Evolutionary conservation across 2,329 filamentous ascomycete genomes (phyloP), one percentile per base, ranked within the genome.

Genomic region (Pyrenophora tritici-repentis): DNA sequence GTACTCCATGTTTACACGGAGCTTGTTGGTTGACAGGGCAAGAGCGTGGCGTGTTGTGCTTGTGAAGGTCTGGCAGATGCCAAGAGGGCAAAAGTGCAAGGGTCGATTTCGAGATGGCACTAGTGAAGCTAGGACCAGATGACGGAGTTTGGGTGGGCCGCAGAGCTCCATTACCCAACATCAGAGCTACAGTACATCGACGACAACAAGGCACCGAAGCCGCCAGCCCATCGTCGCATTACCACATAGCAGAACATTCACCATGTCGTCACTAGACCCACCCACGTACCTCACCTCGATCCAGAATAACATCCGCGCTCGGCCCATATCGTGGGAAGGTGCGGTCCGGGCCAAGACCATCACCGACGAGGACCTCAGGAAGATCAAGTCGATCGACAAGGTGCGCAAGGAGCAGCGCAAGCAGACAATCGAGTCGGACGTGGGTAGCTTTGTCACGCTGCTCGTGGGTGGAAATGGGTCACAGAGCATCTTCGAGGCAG

Each of bases 271-370:
- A 45, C 85, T 96, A 75, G 91, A 97, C 73, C 89, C 91, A 64
- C 92, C 92, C 53, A 89, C 90, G 53, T 97, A 97, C 76, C 84
- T 90, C 60, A 83, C 86, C 72, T 93, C 91, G 63, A 83, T 97
- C 64, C 92, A 96, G 80, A 95, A 90, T 84, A 97, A 97, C 81
- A 96, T 97, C 74, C 90, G 94, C 72, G 89, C 90, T 71, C 86
- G 94, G 63, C 92, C 92, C 61, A 96, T 99, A 77, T 92, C 93
- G 51, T 99, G 94, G 94, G 93, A 97, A 76, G 93, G 93, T 67
- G 92, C 93, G 67, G 91, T 96, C 62, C 86, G 94, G 75, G 91
- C 91, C 65, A 91, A 92, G 75, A 94, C 91, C 70, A 89, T 99
- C 76, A 96, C 90, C 51, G 93, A 97, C 64, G 87, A 89, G 63